Evolutionary conservation across 2,329 filamentous ascomycete species (phyloP).

Genomic region (Graphilbum sp.): DNA sequence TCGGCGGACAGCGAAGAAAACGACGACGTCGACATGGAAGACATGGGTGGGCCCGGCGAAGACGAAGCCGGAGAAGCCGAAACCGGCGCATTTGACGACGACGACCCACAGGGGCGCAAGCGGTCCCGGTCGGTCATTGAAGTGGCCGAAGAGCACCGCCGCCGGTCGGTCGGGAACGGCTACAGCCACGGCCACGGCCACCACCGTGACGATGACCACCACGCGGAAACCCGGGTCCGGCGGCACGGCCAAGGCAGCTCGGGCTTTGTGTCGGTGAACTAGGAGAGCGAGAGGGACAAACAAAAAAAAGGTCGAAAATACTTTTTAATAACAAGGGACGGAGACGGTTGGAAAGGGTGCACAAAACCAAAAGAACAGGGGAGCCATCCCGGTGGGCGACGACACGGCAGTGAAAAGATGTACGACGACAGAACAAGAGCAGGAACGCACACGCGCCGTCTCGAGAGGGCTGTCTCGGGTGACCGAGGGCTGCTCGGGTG

Average conservation of each 20-base stretch:
- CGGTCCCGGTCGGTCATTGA: slow-evolving; percentile 8
- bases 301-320: too few species aligned
- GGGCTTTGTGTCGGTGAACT: not conserved
- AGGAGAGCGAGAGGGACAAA: not conserved
- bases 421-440: too few species aligned
- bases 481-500: not conserved
- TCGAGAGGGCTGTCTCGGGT: not conserved
- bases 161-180: not conserved
- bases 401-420: too few species aligned
- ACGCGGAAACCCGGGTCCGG: not conserved
- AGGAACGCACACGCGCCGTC: too few species aligned
- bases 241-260: not conserved
- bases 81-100: too few species aligned
- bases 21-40: not conserved
- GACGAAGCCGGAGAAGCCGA: too few species aligned
- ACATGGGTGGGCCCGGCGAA: not conserved
- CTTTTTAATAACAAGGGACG: too few species aligned
- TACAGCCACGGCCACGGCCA: not conserved
- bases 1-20: slow-evolving; percentile 4
- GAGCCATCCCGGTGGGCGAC: too few species aligned
- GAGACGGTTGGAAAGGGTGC: too few species aligned
- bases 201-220: not conserved
- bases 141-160: slow-evolving; percentile 3
- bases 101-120: too few species aligned
- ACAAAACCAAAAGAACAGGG: too few species aligned